Base-by-base conservation (phyloP, 352 stramenopile genomes). In the Peronospora destructor region DNA sequence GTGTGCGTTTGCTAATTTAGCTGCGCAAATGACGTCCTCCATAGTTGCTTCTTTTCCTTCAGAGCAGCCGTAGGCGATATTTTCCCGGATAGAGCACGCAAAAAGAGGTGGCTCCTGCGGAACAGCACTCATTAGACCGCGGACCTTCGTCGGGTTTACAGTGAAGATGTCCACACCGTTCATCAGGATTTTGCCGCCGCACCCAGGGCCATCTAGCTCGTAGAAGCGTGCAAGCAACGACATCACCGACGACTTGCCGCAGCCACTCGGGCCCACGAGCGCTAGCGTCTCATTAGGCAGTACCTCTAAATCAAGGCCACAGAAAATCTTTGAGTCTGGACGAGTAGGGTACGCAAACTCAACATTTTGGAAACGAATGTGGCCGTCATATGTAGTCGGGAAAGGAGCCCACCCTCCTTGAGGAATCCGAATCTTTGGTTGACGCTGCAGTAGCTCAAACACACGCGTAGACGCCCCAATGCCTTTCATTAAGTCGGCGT, bases 361-460 rank as follows among this genome's bases (percentile, higher is more conserved):
- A 7, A 98, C 79, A 50, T 97, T 64, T 26, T 92, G 38, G 49
- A 98, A 85, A 51, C 73, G 44, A 50, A 91, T 84, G 38, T 73
- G 67, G 17, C 80, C 74, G 0, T 61, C 68, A 42, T 87, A 70
- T 4, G 61, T 41, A 17, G 14, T 35, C 4, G 76, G 67, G 25
- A 71, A 56, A 1, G 60, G 49, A 12, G 41, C n/a, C 61, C 61
- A 74, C 2, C 62, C 59, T 49, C 30, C 42, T 23, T 66, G 53
- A 2, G 73, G 60, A 32, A 63, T 59, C n/a, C 64, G 74, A 8
- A 85, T 64, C 16, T 80, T 74, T 8, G 74, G 76, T 62, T 85
- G 48, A 16, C 87, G 83, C 40, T 96, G 80, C 19, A 97, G 78
- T 30, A 98, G 65, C 49, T 95, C 83, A 57, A 97, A 97, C 21